Evolutionary conservation across 2,329 filamentous ascomycete genomes (phyloP), one percentile per base, ranked within the genome.

Genomic region (Clarireedia monteithiana): DNA sequence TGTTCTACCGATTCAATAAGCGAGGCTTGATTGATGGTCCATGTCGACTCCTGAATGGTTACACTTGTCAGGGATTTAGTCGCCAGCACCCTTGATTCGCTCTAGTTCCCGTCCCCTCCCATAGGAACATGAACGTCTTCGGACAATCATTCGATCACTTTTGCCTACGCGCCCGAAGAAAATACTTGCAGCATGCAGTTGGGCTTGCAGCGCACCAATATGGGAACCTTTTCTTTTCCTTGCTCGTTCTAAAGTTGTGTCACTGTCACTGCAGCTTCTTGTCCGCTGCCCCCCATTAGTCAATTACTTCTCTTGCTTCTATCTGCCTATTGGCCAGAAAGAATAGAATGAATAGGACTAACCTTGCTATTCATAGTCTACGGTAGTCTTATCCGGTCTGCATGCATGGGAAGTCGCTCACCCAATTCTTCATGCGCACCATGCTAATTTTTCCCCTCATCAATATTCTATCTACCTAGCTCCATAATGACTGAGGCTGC

Each of bases 121-220:
- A 6, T 27, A 49, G 38, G 23, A 49, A 30, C 27, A 30, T 30
- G 27, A 30, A 30, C 27, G 27, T 30, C 27, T 10, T 30, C 27
- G 27, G 12, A 30, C 10, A 30, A 9, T 10, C 27, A 30, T 30
- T 30, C 6, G 27, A 30, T 42, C 49, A 55, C 57, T 36, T 36
- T 40, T 59, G 50, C 55, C 45, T 64, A 63, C 53, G 59, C 62
- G 61, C 58, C 59, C 56, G 27, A 30, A 30, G 27, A 30, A 51
- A 40, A 40, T 40, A 46, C 54, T 60, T 58, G 58, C 56, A 59
- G 27, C 27, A 30, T 30, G 27, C 27, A 30, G 27, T 30, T 30
- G 9, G 7, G 12, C 3, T 30, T 30, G 27, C 27, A 9, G 27
- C 27, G 1, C 27, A 30, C 27, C 27, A 30, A 30, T 30, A 30